Evolutionary conservation across 2,329 filamentous ascomycete species (phyloP).

Genomic region (Orbilia quercus): DNA sequence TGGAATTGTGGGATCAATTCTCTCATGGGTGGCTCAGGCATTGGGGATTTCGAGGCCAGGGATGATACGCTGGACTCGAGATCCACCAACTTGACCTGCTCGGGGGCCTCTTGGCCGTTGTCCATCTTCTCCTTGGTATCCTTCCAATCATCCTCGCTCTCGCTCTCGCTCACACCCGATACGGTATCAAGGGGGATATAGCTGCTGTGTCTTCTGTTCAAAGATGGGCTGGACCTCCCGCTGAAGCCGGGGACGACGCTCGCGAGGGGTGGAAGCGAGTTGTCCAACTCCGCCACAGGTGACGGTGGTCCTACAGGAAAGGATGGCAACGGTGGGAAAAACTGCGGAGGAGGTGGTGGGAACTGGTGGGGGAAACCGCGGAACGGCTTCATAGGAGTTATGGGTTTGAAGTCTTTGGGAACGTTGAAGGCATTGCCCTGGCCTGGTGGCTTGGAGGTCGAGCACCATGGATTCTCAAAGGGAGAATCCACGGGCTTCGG

Average conservation of each 20-base stretch:
- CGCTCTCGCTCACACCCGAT: constrained; percentile 33
- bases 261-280: constrained; percentile 46
- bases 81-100: constrained; percentile 55
- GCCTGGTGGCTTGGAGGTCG: constrained; percentile 18
- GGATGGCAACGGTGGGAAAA: constrained; percentile 51
- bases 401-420: constrained; percentile 40
- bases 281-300: constrained; percentile 27
- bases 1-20: constrained; percentile 34
- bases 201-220: constrained; percentile 45
- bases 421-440: constrained; percentile 22
- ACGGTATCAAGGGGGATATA: constrained; percentile 35
- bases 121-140: constrained; percentile 57
- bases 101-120: constrained; percentile 42
- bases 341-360: constrained; percentile 50
- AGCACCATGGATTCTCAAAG: constrained; percentile 48
- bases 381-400: constrained; percentile 42
- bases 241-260: constrained; percentile 41
- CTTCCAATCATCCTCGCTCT: constrained; percentile 54
- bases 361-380: constrained; percentile 50
- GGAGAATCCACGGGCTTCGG: constrained; percentile 33
- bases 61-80: constrained; percentile 51
- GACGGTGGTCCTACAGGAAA: constrained; percentile 28
- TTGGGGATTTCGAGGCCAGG: constrained; percentile 15
- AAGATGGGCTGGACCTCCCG: neutral
- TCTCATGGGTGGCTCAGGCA: constrained; percentile 21